Percentiles rank a stretch among this genome's conserved stretches.
These are phyloP conservation scores for Melampsora occidentalis DNA, from an alignment of 1,284 basidiomycete species.

Conservation along the genomic window DNA sequence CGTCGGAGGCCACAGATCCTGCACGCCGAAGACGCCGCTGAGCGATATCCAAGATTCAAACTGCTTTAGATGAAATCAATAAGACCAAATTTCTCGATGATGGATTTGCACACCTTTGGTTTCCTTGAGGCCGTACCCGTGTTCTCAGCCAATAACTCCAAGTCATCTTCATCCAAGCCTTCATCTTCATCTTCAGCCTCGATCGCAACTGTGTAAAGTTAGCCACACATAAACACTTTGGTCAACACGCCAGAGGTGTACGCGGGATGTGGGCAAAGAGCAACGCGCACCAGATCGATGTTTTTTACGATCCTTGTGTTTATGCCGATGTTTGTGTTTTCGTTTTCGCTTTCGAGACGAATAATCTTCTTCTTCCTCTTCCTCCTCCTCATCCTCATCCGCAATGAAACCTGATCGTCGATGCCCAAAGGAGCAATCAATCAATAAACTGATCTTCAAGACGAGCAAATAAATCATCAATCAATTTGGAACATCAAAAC, in stretches of 20 bases:
- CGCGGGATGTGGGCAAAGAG: background rate
- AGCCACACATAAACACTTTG: background rate
- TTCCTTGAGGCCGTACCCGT: constrained; percentile 63
- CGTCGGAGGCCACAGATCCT: constrained; percentile 71
- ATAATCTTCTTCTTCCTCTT: constrained; percentile 32
- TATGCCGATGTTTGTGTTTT: constrained; percentile 33
- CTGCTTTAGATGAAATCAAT: constrained; percentile 48
- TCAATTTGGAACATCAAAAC: background rate
- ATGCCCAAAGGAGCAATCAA: background rate
- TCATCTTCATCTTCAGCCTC: constrained; percentile 60
- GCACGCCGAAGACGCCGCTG: constrained; percentile 48
- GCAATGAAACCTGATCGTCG: constrained; percentile 36
- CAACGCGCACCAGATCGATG: constrained; percentile 38
- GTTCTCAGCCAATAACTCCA: constrained; percentile 92
- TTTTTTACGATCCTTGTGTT: constrained; percentile 41
- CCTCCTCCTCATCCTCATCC: constrained; percentile 43
- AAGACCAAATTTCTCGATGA: background rate
- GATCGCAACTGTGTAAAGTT: constrained; percentile 16
- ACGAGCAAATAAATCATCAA: background rate
- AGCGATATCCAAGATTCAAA: constrained; percentile 57
- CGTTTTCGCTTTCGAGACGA: constrained; percentile 31
- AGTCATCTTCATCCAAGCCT: constrained; percentile 87
- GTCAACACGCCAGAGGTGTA: background rate
- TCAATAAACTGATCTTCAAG: background rate
- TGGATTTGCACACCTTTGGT: constrained; percentile 44